These are phyloP conservation scores for Withania somnifera DNA, from an alignment of 305 asterid species.

Conservation along the genomic window DNA sequence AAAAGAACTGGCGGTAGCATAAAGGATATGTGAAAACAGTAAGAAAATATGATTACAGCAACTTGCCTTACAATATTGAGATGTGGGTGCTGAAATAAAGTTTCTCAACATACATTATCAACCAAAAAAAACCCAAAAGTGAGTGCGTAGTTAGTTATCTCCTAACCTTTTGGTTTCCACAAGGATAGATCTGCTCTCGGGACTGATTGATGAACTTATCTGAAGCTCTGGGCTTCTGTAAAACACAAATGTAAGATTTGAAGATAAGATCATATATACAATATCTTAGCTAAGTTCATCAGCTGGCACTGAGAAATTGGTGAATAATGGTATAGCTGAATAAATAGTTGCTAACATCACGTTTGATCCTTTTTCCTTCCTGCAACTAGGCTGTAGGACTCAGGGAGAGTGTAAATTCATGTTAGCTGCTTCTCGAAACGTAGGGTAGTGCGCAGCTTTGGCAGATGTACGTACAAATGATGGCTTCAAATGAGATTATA, in stretches of 20 bases:
- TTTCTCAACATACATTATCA: not conserved
- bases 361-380: not conserved
- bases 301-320: not conserved
- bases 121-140: not conserved
- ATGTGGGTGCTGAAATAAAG: not conserved
- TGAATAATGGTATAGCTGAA: not conserved
- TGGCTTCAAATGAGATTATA: not conserved
- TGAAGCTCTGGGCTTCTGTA: not conserved
- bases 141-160: not conserved
- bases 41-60: not conserved
- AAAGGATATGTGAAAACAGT: not conserved
- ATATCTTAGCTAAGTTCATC: not conserved
- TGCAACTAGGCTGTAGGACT: not conserved
- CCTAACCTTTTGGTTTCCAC: not conserved
- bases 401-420: not conserved
- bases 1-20: not conserved
- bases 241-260: not conserved
- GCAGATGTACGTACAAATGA: not conserved
- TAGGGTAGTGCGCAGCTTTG: not conserved
- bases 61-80: not conserved
- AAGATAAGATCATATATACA: not conserved
- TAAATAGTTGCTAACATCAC: not conserved
- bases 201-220: not conserved
- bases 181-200: not conserved
- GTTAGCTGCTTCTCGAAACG: not conserved